phyloP scores from a whole-genome alignment of 2,329 filamentous ascomycete genomes.

The Cryphonectria parasitica region DNA sequence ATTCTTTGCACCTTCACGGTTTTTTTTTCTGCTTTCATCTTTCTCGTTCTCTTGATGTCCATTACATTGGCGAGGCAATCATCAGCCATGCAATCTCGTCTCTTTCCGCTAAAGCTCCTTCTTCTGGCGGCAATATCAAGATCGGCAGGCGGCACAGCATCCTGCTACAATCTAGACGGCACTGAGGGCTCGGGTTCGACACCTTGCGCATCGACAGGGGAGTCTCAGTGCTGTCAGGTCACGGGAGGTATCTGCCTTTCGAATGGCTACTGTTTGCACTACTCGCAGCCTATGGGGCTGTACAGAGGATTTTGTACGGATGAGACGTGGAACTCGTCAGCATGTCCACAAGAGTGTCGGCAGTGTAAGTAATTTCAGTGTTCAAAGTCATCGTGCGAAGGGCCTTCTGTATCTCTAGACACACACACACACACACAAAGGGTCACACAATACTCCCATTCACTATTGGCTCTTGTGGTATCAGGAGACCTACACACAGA shows the following conservation, averaged over 20 bases:
- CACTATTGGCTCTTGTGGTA: background rate
- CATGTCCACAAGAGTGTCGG: conserved; percentile 10
- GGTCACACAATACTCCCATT: background rate
- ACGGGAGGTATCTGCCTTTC: conserved; percentile 14
- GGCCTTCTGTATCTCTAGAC: background rate
- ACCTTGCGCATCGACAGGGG: conserved; percentile 11
- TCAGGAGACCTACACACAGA: no score
- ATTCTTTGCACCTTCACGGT: background rate
- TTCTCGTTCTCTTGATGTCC: background rate
- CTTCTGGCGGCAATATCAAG: background rate
- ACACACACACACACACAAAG: background rate
- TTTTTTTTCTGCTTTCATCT: rapidly evolving
- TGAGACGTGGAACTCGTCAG: conserved; percentile 3
- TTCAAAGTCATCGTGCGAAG: background rate
- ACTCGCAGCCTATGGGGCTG: conserved; percentile 12
- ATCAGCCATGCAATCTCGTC: background rate
- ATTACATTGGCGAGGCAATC: background rate
- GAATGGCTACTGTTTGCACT: conserved; percentile 19
- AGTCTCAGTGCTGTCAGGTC: conserved; percentile 14
- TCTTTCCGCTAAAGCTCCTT: background rate
- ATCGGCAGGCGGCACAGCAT: background rate
- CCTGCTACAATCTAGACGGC: conserved; percentile 12
- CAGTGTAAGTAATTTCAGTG: background rate
- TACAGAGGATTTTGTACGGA: conserved; percentile 19
- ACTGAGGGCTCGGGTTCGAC: background rate